Conservation (phyloP, 148 eudicot genomes). For the Cornus suecica region DNA sequence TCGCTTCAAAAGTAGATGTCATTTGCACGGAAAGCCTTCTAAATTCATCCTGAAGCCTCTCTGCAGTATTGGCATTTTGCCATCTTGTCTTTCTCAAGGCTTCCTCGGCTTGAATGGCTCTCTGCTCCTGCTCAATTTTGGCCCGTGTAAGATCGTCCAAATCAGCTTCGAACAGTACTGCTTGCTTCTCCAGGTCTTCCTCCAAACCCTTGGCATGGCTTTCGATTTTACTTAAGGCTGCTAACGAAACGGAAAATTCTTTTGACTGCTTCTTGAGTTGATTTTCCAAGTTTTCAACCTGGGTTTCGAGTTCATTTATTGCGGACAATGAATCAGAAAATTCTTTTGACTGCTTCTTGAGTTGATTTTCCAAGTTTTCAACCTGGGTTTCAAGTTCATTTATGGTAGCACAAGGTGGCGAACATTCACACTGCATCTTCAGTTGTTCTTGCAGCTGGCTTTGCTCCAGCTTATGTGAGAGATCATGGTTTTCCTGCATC, state of each 20-base stretch:
- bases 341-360: conserved; percentile 45
- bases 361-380: conserved; percentile 57
- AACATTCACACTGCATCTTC: conserved; percentile 78
- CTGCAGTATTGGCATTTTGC: conserved; percentile 80
- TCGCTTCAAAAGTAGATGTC: conserved; percentile 71
- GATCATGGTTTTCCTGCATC: conserved; percentile 89
- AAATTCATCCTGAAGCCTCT: conserved; percentile 81
- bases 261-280: conserved; percentile 51
- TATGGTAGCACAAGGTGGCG: conserved; percentile 49
- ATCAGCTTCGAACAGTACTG: conserved; percentile 71
- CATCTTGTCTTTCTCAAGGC: conserved; percentile 50
- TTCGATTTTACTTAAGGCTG: conserved; percentile 58
- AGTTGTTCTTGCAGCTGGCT: conserved; percentile 77
- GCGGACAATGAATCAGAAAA: conserved; percentile 40
- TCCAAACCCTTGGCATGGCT: conserved; percentile 48
- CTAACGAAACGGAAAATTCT: conserved; percentile 44
- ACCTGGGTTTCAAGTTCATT: conserved; percentile 54
- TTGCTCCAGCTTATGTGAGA: conserved; percentile 68
- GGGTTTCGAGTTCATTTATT: conserved; percentile 60
- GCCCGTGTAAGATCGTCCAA: conserved; percentile 55
- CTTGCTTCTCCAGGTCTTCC: conserved; percentile 71
- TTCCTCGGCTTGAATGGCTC: conserved; percentile 86
- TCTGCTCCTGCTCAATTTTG: conserved; percentile 84
- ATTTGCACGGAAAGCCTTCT: conserved; percentile 64
- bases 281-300: conserved; percentile 53